Evolutionary conservation across 2,329 filamentous ascomycete genomes (phyloP), one percentile per base, ranked within the genome.

Genomic region (Beauveria caledonica): DNA sequence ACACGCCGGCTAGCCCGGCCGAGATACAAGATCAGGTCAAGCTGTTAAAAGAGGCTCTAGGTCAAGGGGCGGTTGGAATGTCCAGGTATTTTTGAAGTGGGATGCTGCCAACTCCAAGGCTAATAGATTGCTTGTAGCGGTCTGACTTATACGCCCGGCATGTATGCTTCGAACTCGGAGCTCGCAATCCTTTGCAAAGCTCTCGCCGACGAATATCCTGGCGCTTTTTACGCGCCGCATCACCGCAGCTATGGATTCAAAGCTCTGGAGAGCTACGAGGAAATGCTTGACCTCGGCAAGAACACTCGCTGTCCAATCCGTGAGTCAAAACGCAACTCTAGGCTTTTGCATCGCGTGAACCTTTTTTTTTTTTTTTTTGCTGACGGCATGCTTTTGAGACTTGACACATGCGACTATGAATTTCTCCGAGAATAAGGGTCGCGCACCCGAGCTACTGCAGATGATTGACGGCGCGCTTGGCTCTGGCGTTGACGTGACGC

Each of bases 161-260:
- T 67, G 66, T 67, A 67, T 45, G 66, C 66, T n/a, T 67, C 66
- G 17, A 67, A 62, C 4, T 66, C 65, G 3, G 66, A 67, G 50
- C 62, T 67, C 4, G 66, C 62, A 0, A 51, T 63, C 9, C 65
- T 67, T 13, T 67, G 66, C 58, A 62, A 63, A 36, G 60, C 58
- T 17, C 60, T 67, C 13, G 63, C 64, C 3, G 62, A 62, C 23
- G 65, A 66, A 7, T 67, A 60, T 45, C 65, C 66, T 0, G 66
- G 66, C 25, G 62, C 65, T 4, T 67, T 63, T 44, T 67, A 67
- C 17, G 65, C 66, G 2, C 66, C 66, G 4, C 66, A 67, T 42
- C 66, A 67, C n/a, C 64, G 66, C n/a, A 67, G 66, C 45, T 67
- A 67, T 45, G 66, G 66, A 0, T 63, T 62, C 46, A 59, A 61